A percentile compares a stretch with the other conserved stretches of the same genome.
Conservation (phyloP, 148 eudicot genomes). For the Rhododendron griersonianum region DNA sequence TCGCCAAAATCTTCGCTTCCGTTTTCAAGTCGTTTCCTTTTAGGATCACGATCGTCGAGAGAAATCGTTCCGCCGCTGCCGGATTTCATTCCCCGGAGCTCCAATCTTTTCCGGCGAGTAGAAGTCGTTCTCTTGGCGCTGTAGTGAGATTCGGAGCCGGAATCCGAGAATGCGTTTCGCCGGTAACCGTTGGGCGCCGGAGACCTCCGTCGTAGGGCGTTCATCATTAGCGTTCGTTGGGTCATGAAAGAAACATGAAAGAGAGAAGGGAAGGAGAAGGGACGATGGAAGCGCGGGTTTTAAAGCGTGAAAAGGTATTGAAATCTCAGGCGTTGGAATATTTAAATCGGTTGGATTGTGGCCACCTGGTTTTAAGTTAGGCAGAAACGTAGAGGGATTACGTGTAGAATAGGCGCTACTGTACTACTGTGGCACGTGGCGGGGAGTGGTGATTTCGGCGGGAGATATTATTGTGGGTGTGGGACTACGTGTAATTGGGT, state of each 20-base stretch:
- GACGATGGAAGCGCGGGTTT: background rate
- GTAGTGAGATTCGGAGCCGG: background rate
- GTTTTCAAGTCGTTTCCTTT: background rate
- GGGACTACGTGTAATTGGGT: background rate
- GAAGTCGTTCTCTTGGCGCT: slow-evolving; percentile 10
- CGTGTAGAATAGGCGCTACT: background rate
- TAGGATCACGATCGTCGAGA: background rate
- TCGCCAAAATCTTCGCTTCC: background rate
- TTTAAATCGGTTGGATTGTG: background rate
- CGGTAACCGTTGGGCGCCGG: background rate
- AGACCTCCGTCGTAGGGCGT: background rate
- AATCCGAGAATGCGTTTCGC: background rate
- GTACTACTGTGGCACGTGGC: background rate
- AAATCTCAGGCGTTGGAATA: background rate
- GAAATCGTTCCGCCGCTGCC: background rate
- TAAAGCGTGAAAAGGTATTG: background rate
- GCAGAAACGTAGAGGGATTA: background rate
- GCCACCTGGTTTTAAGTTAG: background rate
- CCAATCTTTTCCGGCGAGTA: slow-evolving; percentile 22
- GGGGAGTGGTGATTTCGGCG: background rate
- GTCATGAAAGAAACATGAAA: background rate
- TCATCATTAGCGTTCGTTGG: background rate
- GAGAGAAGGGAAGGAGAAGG: background rate
- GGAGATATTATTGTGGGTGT: background rate
- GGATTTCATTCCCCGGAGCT: slow-evolving; percentile 20